Evolutionary conservation across 2,329 filamentous ascomycete species (phyloP), one percentile per base, ranked within the genome.

Genomic region (Raffaelea albimanens): DNA sequence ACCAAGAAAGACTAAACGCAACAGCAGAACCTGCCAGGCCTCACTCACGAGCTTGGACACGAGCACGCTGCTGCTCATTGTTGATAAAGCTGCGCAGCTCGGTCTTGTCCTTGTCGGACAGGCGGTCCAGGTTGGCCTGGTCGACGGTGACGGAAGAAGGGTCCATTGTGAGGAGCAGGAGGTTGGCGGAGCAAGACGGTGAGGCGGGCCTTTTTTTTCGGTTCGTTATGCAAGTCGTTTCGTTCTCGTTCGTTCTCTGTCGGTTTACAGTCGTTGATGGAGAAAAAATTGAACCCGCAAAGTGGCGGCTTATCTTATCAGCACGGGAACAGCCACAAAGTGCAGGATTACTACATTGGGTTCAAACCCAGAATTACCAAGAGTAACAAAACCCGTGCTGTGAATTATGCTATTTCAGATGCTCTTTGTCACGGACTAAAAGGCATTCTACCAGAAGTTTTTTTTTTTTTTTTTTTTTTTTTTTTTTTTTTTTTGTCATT

Each of bases 21-120:
- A n/a, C 25, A 29, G 7, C 25, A 29, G 25, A 29, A 13, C 7
- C 25, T 7, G 25, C 25, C 25, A 29, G 21, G 55, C 64, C 59
- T 62, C 41, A 71, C 72, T 67, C 63, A 87, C 84, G 73, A 38
- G 67, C 59, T 55, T 79, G 75, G 44, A 80, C 67, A 55, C 79
- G 72, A n/a, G 86, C 79, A 65, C 93, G 93, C 68, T 96, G 87
- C 55, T 78, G 76, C 72, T 96, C 89, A 62, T 86, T 88, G 57
- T 80, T 71, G 50, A 96, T 75, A 67, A 95, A 91, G 61, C 88
- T 82, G 60, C 88, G 86, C 40, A 98, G 77, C 68, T 97, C 89
- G 55, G 80, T 74, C 76, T 89, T 93, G 68, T 96, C 89, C 61
- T 78, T 77, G 51, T 87, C 82, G 59, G 78, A 85, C 62, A 96